phyloP scores from a whole-genome alignment of 2,329 filamentous ascomycete genomes.

The Phyllosticta citriasiana region DNA sequence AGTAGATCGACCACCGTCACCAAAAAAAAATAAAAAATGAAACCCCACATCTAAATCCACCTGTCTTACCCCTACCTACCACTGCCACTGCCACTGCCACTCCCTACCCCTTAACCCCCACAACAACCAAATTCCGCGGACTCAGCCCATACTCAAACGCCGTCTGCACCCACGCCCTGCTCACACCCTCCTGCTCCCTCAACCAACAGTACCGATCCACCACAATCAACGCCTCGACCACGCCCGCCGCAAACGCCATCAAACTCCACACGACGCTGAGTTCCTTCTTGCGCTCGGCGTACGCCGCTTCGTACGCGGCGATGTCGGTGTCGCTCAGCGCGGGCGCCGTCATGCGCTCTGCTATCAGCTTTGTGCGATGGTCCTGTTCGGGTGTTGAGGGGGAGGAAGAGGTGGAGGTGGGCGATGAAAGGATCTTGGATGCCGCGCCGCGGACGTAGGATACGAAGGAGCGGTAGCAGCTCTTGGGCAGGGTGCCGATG shows the following conservation, averaged over 20 bases:
- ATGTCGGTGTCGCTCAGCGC: constrained; percentile 55
- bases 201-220: constrained; percentile 84
- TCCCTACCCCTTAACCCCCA: constrained; percentile 65
- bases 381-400: constrained; percentile 37
- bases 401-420: neutral
- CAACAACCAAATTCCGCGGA: constrained; percentile 84
- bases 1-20: too few species aligned
- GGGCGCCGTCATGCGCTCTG: constrained; percentile 50
- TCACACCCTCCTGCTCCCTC: constrained; percentile 60
- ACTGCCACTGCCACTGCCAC: neutral
- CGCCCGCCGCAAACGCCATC: constrained; percentile 89
- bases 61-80: too few species aligned
- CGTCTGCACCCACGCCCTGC: constrained; percentile 78
- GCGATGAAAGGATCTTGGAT: constrained; percentile 36
- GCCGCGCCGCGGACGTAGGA: constrained; percentile 70
- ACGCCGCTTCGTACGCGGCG: constrained; percentile 55
- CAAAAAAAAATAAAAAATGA: too few species aligned
- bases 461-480: constrained; percentile 69
- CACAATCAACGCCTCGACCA: constrained; percentile 84
- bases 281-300: constrained; percentile 61
- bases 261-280: constrained; percentile 82
- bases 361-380: constrained; percentile 38
- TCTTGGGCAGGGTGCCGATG: constrained; percentile 74
- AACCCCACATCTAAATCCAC: too few species aligned
- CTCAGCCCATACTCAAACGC: constrained; percentile 84